Base-by-base conservation (phyloP, 306 rosid species). In the Purshia tridentata region DNA sequence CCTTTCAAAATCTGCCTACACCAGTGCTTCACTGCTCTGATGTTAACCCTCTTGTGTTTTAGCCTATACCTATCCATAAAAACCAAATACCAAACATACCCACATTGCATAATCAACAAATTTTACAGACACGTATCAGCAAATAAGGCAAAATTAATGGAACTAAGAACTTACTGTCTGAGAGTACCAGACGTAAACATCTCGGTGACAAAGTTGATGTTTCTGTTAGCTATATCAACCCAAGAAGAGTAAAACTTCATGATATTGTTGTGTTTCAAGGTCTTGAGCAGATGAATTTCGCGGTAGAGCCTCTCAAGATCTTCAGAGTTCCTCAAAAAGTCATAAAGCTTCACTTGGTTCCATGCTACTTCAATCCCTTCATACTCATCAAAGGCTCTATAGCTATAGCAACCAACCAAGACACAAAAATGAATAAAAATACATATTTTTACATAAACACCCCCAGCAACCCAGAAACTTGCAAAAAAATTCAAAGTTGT, bases 171-270 rank as follows among this genome's bases (percentile, higher is more conserved):
- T 84, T 87, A 95, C 99, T 95, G 98, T 84, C 97, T 87, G 23
- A 95, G 88, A 84, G 99, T 91, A 14, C 99, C 99, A 65, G 99
- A 95, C 62, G 97, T 95, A 78, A 95, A 95, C 99, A 95, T 90
- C 83, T 95, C 99, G 40, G 99, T 95, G 71, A 95, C 98, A 72
- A 95, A 95, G 81, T 95, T 95, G 37, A 95, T 91, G 84, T 92
- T 85, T 68, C 98, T 87, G 48, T 88, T 95, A 3, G 83, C 47
- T 69, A 83, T 73, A 78, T 91, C 98, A 73, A 95, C 99, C 99
- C 99, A 95, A 7, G 99, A 95, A 70, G 96, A 82, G 67, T 75
- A 92, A 80, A 90, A 92, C 79, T 92, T 95, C 97, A 95, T 95
- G 79, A 95, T 95, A 77, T 88, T 88, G 18, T 48, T 78, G 84